These are phyloP conservation scores for Oenanthe sinensis DNA, from an alignment of 129 eudicot species.

Conservation along the genomic window DNA sequence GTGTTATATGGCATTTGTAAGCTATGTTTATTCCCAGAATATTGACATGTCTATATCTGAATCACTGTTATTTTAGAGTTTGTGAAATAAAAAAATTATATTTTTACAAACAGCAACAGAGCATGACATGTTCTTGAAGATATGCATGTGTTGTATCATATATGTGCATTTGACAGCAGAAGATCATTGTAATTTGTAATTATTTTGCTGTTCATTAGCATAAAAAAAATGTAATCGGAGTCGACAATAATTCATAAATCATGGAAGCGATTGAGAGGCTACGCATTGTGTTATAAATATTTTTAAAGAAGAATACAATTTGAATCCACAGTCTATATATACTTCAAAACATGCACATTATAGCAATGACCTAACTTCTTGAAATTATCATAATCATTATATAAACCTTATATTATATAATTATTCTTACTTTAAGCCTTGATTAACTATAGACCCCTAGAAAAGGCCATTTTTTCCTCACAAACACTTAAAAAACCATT, in stretches of 20 bases:
- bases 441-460: neutral
- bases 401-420: neutral
- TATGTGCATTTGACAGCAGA: too few species aligned
- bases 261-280: neutral
- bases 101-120: neutral
- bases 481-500: neutral
- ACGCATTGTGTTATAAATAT: neutral
- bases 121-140: neutral
- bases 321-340: neutral
- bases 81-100: too few species aligned
- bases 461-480: neutral
- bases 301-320: neutral
- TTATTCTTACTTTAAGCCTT: neutral
- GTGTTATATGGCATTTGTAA: neutral
- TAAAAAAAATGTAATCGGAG: neutral
- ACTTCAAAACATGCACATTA: neutral
- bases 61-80: too few species aligned
- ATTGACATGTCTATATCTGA: neutral
- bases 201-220: neutral
- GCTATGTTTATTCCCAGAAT: constrained; percentile 1
- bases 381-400: neutral
- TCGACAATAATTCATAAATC: neutral
- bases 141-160: too few species aligned
- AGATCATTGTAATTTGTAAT: neutral
- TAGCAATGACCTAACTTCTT: neutral